Conservation (phyloP, 805 yeast genomes). For the Candida qinlingensis region DNA sequence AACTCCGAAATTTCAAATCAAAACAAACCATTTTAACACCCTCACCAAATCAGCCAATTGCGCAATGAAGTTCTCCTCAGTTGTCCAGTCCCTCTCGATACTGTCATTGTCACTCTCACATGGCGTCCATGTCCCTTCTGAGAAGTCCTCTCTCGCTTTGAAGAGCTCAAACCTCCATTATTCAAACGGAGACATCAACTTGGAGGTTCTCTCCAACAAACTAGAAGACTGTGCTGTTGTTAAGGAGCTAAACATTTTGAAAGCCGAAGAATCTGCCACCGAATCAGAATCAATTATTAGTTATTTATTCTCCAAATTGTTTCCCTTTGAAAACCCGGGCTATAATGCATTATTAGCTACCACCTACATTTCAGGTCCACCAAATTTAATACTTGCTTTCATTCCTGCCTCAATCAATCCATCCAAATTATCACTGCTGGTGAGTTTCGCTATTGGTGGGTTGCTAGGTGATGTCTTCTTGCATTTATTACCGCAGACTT, state of each 20-base stretch:
- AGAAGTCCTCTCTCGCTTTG: too few species aligned
- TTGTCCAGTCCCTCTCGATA: too few species aligned
- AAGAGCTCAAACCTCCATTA: slow-evolving; percentile 13
- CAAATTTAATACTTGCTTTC: slow-evolving; percentile 49
- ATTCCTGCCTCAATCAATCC: slow-evolving; percentile 55
- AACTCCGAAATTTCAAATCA: too few species aligned
- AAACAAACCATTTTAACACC: too few species aligned
- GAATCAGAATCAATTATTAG: slow-evolving; percentile 29
- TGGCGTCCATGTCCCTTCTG: too few species aligned
- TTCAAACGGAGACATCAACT: slow-evolving; percentile 39
- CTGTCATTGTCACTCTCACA: too few species aligned
- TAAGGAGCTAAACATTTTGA: slow-evolving; percentile 30
- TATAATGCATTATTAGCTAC: slow-evolving; percentile 62
- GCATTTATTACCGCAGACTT: slow-evolving; percentile 67
- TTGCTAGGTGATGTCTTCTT: slow-evolving; percentile 69
- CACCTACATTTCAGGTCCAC: slow-evolving; percentile 58
- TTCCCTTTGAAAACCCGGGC: slow-evolving; percentile 51
- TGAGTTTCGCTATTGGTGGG: slow-evolving; percentile 74
- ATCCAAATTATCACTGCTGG: slow-evolving; percentile 44
- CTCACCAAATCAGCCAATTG: too few species aligned
- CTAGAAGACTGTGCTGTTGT: slow-evolving; percentile 36
- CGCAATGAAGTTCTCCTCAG: too few species aligned
- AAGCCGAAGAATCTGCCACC: slow-evolving; percentile 19
- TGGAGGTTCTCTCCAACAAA: slow-evolving; percentile 28
- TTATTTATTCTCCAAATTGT: slow-evolving; percentile 35